Conservation (phyloP, 768 basidiomycete species). For the Mycena belliarum region DNA sequence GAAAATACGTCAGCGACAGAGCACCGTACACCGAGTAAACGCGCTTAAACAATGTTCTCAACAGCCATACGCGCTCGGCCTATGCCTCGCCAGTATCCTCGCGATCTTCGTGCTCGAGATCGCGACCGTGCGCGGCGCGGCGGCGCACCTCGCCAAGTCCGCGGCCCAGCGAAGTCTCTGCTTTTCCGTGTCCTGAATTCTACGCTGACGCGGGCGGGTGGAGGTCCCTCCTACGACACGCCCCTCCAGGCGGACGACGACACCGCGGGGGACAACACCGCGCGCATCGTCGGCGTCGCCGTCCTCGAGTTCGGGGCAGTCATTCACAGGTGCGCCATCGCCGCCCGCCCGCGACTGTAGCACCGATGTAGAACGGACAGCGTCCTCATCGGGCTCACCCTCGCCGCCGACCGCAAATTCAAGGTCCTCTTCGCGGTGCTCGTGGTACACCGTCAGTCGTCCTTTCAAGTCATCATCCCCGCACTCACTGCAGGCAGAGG, state of each 20-base stretch:
- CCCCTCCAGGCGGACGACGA: neutral
- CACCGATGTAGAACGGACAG: conserved; percentile 37
- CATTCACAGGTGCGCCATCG: conserved; percentile 61
- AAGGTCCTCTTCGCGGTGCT: conserved; percentile 87
- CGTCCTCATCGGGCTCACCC: conserved; percentile 83
- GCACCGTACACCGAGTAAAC: neutral
- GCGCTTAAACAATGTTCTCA: neutral
- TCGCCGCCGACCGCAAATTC: conserved; percentile 85
- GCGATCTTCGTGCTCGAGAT: conserved; percentile 83
- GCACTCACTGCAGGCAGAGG: conserved; percentile 57
- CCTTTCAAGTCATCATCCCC: neutral
- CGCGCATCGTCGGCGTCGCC: conserved; percentile 62
- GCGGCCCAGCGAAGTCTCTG: neutral
- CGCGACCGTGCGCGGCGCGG: conserved; percentile 70
- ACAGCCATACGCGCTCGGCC: conserved; percentile 82
- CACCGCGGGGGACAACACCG: neutral
- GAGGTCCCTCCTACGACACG: neutral
- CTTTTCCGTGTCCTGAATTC: too few relatives aligned
- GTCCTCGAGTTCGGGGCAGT: conserved; percentile 94
- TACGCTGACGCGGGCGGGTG: too few relatives aligned
- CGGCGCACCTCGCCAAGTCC: conserved; percentile 48
- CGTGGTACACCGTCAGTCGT: conserved; percentile 82
- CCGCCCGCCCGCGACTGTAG: neutral
- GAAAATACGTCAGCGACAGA: conserved; percentile 65
- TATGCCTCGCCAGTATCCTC: conserved; percentile 83